Evolutionary conservation across 768 basidiomycete genomes (phyloP).

Genomic region (Suillus tomentosus): DNA sequence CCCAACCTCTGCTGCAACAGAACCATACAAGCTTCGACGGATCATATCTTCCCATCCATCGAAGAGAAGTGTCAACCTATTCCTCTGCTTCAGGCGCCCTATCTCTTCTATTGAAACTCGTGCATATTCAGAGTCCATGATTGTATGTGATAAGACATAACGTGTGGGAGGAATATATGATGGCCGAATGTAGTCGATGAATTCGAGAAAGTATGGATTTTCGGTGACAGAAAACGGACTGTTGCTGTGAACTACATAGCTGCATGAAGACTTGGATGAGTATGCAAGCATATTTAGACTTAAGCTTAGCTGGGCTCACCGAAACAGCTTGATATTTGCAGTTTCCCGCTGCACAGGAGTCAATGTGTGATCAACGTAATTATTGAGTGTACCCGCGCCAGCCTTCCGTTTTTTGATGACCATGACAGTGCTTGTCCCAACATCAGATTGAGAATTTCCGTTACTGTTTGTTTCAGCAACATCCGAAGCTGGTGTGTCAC

Average conservation of each 20-base stretch:
- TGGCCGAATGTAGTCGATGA: conserved; percentile 13
- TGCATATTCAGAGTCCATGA: conserved; percentile 11
- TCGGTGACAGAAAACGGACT: not conserved
- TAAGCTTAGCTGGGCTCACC: not conserved
- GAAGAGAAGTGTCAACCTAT: too few species aligned
- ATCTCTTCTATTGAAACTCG: conserved; percentile 22
- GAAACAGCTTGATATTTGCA: not conserved
- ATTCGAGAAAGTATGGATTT: not conserved
- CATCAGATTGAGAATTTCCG: too few species aligned
- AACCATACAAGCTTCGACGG: too few species aligned
- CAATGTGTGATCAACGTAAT: not conserved
- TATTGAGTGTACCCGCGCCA: too few species aligned
- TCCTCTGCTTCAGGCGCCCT: conserved; percentile 9
- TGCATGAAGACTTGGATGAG: not conserved
- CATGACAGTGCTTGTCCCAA: too few species aligned
- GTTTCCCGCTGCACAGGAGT: not conserved
- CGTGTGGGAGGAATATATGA: conserved; percentile 23
- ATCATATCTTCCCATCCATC: too few species aligned
- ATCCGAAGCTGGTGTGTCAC: too few species aligned
- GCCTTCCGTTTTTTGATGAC: too few species aligned
- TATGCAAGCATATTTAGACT: not conserved
- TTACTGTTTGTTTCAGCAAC: too few species aligned
- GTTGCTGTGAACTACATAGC: not conserved
- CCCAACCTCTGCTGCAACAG: too few species aligned
- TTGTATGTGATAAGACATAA: conserved; percentile 24